Evolutionary conservation across 805 yeast genomes (phyloP).

Genomic region (Lachancea mirantina): DNA sequence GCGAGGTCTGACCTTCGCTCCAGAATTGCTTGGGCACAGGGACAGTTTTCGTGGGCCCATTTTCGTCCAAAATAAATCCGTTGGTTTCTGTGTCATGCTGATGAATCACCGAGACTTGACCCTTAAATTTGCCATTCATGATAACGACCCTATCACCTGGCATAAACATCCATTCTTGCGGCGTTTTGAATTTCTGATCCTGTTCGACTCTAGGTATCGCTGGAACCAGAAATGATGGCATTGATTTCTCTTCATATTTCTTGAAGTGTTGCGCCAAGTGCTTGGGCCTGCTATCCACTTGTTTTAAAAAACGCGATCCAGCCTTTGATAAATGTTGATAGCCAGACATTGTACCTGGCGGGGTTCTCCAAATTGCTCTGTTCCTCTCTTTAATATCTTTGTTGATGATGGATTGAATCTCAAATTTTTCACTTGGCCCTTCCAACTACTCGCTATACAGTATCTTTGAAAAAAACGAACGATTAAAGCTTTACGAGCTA

Average conservation of each 20-base stretch:
- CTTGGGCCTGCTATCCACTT: slow-evolving; percentile 27
- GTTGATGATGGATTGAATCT: too few species aligned
- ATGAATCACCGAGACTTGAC: slow-evolving; percentile 63
- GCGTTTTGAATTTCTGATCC: slow-evolving; percentile 33
- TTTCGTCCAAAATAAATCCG: slow-evolving; percentile 56
- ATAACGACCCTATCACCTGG: slow-evolving; percentile 76
- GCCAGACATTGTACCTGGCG: slow-evolving; percentile 13
- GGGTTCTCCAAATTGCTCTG: too few species aligned
- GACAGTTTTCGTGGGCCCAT: slow-evolving; percentile 54
- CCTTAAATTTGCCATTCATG: slow-evolving; percentile 60
- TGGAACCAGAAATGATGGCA: slow-evolving; percentile 34
- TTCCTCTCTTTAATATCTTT: too few species aligned
- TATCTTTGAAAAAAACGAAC: too few species aligned
- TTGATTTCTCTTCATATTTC: slow-evolving; percentile 26
- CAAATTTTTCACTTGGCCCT: too few species aligned
- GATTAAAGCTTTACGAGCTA: too few species aligned
- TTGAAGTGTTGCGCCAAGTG: slow-evolving; percentile 26
- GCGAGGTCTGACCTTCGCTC: slow-evolving; percentile 64
- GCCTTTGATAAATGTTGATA: slow-evolving; percentile 32
- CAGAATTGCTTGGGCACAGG: slow-evolving; percentile 69
- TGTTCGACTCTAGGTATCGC: slow-evolving; percentile 28
- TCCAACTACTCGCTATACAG: too few species aligned
- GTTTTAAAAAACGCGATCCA: slow-evolving; percentile 32
- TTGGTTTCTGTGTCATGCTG: slow-evolving; percentile 55
- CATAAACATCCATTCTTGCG: slow-evolving; percentile 51